Base-by-base conservation (phyloP, 306 rosid species). In the Rosa multiflora region DNA sequence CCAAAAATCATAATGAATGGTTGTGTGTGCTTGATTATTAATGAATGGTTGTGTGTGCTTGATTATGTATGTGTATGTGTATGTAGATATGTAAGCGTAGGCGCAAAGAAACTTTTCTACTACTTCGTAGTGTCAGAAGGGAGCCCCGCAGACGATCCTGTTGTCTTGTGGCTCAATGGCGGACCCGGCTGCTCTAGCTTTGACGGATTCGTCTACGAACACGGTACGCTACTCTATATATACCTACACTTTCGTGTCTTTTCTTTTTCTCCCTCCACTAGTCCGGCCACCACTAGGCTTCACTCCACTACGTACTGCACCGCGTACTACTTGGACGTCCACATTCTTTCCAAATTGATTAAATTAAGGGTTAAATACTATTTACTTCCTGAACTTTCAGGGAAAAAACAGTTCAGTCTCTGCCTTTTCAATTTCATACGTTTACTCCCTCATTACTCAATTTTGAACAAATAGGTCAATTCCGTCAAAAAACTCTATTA, bases 101-200 rank as follows among this genome's bases (percentile, higher is more conserved):
- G 70, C 21, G 84, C 64, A 39, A 85, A 83, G 70, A 78, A 74
- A 66, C 83, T 88, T 29, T 88, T 82, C 78, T 88, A 85, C 78
- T 88, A 88, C 72, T 88, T 88, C 2, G 91, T 85, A 14, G 76
- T 20, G 11, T 88, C 91, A 3, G 89, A 88, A 59, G 61, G 82
- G 61, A 81, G 40, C 61, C 87, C 87, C 29, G 55, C 47, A 29
- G 77, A 43, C 20, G 91, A 88, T 79, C 85, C 91, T 2, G 84
- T 88, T 68, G 87, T 88, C 64, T 55, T 88, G 63, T 88, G 91
- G 91, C 85, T 88, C 53, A 88, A 88, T 66, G 91, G 91, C 32
- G 91, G 89, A 64, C 89, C 91, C 26, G 91, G 89, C 2, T 88
- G 91, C 79, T 88, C 91, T 17, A 88, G 91, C 82, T 85, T 88